Conservation (phyloP, 2,329 filamentous ascomycete species). For the Cladophialophora yegresii region DNA sequence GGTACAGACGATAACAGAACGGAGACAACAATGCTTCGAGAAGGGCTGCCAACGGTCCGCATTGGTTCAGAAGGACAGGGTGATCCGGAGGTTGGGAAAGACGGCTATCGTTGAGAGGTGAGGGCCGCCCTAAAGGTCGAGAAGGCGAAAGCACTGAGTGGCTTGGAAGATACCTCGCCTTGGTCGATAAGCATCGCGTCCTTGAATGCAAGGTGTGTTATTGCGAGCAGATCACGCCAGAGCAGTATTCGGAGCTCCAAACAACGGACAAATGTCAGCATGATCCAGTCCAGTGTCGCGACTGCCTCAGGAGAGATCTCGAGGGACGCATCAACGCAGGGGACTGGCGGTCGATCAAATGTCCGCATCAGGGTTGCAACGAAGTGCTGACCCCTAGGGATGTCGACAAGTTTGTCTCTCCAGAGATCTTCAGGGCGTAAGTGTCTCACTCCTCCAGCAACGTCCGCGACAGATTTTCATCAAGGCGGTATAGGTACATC, state of each 20-base stretch:
- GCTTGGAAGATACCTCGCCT: neutral
- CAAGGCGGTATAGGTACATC: neutral
- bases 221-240: neutral
- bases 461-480: neutral
- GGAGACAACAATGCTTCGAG: neutral
- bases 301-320: neutral
- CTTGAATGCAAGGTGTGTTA: neutral
- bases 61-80: neutral
- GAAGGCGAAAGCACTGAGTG: neutral
- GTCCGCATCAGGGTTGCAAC: neutral
- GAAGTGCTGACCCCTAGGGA: neutral
- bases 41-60: neutral
- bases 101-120: neutral
- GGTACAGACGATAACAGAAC: neutral
- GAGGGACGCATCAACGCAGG: slow-evolving; percentile 1
- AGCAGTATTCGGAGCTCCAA: neutral
- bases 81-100: neutral
- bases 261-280: neutral
- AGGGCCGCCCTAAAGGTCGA: neutral
- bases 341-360: neutral
- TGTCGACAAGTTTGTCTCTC: slow-evolving; percentile 1
- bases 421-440: neutral
- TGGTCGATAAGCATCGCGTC: neutral
- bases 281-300: neutral
- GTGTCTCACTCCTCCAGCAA: neutral